These are phyloP conservation scores for Colletotrichum sp. DNA, from an alignment of 2,329 filamentous ascomycete genomes.

Conservation along the genomic window DNA sequence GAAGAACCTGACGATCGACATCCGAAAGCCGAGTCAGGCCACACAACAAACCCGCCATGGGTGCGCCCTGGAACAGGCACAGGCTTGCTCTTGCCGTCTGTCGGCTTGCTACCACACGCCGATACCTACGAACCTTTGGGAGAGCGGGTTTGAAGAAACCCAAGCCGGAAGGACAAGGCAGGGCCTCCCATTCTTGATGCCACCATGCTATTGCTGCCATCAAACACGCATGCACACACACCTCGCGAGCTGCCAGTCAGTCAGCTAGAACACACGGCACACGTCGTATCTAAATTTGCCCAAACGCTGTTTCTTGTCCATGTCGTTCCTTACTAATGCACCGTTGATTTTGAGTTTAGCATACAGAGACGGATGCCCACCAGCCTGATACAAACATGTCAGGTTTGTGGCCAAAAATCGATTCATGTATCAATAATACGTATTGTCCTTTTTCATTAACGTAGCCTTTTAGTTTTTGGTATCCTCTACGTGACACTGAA, in stretches of 20 bases:
- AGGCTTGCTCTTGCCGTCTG: not conserved
- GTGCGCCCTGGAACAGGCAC: not conserved
- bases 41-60: not conserved
- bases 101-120: not conserved
- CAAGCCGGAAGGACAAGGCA: not conserved
- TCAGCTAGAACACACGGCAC: not conserved
- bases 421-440: constrained; percentile 1
- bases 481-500: constrained; percentile 6
- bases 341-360: not conserved
- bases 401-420: not conserved
- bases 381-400: not conserved
- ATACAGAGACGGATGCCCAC: not conserved
- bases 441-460: not conserved
- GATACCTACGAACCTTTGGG: not conserved
- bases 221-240: not conserved
- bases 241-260: not conserved
- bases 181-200: not conserved
- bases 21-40: constrained; percentile 11
- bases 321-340: not conserved
- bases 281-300: not conserved
- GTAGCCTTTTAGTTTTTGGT: constrained; percentile 2
- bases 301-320: not conserved
- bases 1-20: constrained; percentile 5
- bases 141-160: not conserved
- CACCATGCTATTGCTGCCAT: not conserved